Percentiles rank a stretch among this genome's conserved stretches.
Conservation (phyloP, 805 yeast species). For the Zygoascus bituminiphila region DNA sequence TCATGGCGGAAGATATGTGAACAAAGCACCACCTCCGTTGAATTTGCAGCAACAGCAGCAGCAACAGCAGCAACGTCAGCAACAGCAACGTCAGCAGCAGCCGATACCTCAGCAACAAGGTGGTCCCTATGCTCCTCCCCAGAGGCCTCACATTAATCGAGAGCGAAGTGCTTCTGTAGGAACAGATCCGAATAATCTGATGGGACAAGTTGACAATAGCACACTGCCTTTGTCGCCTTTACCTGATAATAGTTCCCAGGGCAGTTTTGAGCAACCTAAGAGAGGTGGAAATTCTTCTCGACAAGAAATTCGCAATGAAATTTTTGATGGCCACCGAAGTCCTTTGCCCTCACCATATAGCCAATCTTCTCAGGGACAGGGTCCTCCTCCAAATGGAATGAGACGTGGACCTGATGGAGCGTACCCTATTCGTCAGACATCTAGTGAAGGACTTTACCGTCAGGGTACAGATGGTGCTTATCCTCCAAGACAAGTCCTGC, state of each 20-base stretch:
- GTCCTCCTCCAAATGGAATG: constrained; percentile 5
- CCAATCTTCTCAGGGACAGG: background rate
- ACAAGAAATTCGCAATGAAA: constrained; percentile 1
- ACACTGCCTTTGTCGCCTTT: constrained; percentile 23
- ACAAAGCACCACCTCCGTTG: constrained; percentile 6
- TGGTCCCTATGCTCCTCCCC: constrained; percentile 5
- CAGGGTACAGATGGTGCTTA: background rate
- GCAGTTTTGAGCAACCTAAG: background rate
- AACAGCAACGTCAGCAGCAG: constrained; percentile 1
- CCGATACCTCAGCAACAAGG: constrained; percentile 1
- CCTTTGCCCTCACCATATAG: background rate
- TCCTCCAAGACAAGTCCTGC: background rate
- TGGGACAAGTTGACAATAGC: constrained; percentile 17
- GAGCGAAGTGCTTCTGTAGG: constrained; percentile 29
- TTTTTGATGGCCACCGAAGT: constrained; percentile 1
- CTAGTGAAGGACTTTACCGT: background rate
- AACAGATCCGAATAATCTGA: constrained; percentile 25
- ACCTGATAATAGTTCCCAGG: constrained; percentile 3
- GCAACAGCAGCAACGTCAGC: background rate
- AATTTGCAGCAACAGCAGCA: background rate
- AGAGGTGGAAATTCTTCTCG: background rate
- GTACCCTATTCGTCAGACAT: background rate
- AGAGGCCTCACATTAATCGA: constrained; percentile 11
- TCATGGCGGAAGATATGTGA: background rate
- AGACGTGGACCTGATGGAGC: background rate